Base-by-base conservation (phyloP, 345 rosid species). In the Noccaea caerulescens region DNA sequence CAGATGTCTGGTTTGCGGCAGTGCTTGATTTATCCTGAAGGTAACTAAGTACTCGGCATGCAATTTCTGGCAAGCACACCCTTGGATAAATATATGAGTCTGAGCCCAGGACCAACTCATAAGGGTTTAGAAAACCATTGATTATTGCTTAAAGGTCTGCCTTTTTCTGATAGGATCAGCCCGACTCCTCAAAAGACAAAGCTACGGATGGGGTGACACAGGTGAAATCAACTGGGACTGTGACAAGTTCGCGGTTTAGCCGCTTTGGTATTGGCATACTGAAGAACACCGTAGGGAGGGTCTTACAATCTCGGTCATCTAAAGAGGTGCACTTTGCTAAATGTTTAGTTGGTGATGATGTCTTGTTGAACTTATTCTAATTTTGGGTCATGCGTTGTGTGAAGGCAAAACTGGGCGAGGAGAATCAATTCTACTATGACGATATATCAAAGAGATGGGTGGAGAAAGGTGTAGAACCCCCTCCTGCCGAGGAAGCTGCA, bases 381-480 rank as follows among this genome's bases (percentile, higher is more conserved):
- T 60, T 79, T 56, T 76, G 51, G 9, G 25, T 75, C 64, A 27
- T 68, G 37, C 47, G 58, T 71, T 73, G 68, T 18, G 53, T 83
- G 78, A 77, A 95, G 99, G 99, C 99, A 55, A 95, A 95, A 77
- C 66, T 95, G 82, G 99, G 99, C 10, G 94, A 83, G 20, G 85
- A 69, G 75, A 95, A 95, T 77, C 88, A 87, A 72, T 95, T 95
- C 72, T 87, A 92, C 52, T 95, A 86, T 49, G 98, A 95, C 51
- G 98, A 90, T 69, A 92, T 92, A 62, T 92, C 87, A 23, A 95
- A 92, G 85, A 87, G 93, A 86, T 92, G 99, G 99, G 92, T 92
- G 60, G 97, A 95, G 83, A 96, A 83, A 83, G 99, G 99, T 58
- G 99, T 75, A 47, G 94, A 85, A 64, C 87, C 91, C 44, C 88